These are phyloP conservation scores for Inosperma sp. DNA, from an alignment of 768 basidiomycete genomes.

Conservation along the genomic window DNA sequence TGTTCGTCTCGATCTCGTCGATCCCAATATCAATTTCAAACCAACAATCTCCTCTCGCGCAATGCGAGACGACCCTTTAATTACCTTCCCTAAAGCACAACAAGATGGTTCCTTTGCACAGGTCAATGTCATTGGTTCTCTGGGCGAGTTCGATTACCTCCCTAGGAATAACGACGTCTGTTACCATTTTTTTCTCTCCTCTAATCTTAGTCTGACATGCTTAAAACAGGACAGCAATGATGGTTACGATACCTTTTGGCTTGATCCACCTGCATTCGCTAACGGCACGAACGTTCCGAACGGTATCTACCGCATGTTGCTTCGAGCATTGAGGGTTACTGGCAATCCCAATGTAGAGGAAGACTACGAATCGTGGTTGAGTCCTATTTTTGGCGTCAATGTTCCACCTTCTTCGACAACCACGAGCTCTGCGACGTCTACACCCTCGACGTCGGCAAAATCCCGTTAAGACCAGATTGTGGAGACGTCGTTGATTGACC, in stretches of 20 bases:
- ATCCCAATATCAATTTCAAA: constrained; percentile 35
- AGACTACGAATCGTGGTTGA: constrained; percentile 46
- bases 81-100: constrained; percentile 37
- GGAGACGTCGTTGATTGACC: no score
- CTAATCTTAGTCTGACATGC: background rate
- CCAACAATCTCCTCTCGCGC: constrained; percentile 36
- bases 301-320: constrained; percentile 37
- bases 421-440: no score
- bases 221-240: constrained; percentile 15
- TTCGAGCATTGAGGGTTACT: constrained; percentile 40
- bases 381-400: constrained; percentile 42
- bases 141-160: constrained; percentile 44
- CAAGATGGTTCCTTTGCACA: constrained; percentile 36
- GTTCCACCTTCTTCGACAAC: background rate
- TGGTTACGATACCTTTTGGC: constrained; percentile 13
- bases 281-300: constrained; percentile 43
- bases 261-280: constrained; percentile 34
- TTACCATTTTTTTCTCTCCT: constrained; percentile 4
- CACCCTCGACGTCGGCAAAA: no score
- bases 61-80: constrained; percentile 22
- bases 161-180: constrained; percentile 44
- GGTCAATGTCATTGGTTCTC: constrained; percentile 41
- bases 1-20: constrained; percentile 47
- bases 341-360: constrained; percentile 38
- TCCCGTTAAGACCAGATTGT: no score